Conservation (phyloP, 208 protist genomes). For the Trypanosoma rangeli region DNA sequence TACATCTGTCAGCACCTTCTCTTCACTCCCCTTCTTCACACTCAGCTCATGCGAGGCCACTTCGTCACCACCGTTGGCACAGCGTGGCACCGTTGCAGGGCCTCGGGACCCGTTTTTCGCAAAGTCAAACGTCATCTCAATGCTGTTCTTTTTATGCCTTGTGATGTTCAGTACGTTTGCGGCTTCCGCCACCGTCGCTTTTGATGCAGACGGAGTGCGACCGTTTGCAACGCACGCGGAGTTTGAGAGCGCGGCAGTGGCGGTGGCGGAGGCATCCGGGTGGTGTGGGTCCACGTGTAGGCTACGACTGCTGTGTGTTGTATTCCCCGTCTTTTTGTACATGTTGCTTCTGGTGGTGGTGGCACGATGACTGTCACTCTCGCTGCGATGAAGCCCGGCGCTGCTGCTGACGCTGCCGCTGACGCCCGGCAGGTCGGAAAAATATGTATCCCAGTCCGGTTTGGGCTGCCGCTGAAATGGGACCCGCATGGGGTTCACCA, state of each 20-base stretch:
- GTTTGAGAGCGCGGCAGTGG: background rate
- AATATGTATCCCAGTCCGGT: slow-evolving; percentile 23
- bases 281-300: background rate
- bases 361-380: too few species aligned
- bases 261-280: background rate
- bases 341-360: too few species aligned
- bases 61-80: background rate
- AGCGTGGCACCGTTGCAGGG: background rate
- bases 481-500: slow-evolving; percentile 19
- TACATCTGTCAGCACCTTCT: background rate
- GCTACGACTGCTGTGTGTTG: background rate
- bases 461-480: slow-evolving; percentile 13
- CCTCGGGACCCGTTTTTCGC: background rate
- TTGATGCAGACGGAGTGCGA: background rate
- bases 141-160: slow-evolving; percentile 10
- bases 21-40: background rate
- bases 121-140: slow-evolving; percentile 18
- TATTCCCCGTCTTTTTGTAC: background rate
- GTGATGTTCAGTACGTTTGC: background rate
- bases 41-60: background rate
- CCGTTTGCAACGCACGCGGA: background rate
- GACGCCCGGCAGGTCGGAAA: background rate
- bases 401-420: background rate
- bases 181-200: too few species aligned
- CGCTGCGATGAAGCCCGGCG: too few species aligned